Conservation (phyloP, 768 basidiomycete species). For the Steccherinum ochraceum region DNA sequence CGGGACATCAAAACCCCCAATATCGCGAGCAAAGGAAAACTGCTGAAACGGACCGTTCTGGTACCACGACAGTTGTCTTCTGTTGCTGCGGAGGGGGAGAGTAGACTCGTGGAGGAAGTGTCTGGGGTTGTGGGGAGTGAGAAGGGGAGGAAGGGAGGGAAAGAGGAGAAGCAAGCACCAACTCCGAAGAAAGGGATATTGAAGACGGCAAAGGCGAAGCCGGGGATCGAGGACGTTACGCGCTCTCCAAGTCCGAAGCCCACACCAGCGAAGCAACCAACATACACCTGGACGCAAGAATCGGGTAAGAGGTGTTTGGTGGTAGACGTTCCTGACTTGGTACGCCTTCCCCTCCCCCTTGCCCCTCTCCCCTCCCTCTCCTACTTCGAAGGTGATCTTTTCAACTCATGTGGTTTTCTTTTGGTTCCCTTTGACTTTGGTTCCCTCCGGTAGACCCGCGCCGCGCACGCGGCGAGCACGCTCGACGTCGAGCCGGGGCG, state of each 20-base stretch:
- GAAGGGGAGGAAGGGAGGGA: slow-evolving; percentile 17
- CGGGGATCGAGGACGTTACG: too few relatives aligned
- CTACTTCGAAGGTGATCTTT: too few relatives aligned
- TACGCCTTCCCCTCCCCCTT: slow-evolving; percentile 29
- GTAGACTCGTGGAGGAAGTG: slow-evolving; percentile 12
- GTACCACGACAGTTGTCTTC: slow-evolving; percentile 40
- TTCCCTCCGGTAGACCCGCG: slow-evolving; percentile 39
- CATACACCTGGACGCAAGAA: slow-evolving; percentile 49
- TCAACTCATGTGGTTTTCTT: too few relatives aligned
- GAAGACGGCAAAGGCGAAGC: too few relatives aligned
- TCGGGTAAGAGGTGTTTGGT: slow-evolving; percentile 35
- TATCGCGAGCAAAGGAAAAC: slow-evolving; percentile 70
- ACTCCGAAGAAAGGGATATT: slow-evolving; percentile 27
- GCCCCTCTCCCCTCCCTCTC: not conserved
- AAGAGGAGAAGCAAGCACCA: slow-evolving; percentile 27
- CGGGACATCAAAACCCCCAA: slow-evolving; percentile 70
- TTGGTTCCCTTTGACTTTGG: too few relatives aligned
- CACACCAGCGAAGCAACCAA: slow-evolving; percentile 9
- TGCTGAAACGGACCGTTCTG: slow-evolving; percentile 47
- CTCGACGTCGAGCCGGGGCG: slow-evolving; percentile 65
- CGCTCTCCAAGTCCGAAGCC: too few relatives aligned
- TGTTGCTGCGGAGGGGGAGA: not conserved
- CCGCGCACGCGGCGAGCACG: slow-evolving; percentile 37
- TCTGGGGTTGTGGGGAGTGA: too few relatives aligned
- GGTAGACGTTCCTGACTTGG: slow-evolving; percentile 53